These are phyloP conservation scores for Calcarisporium arbuscula DNA, from an alignment of 2,329 filamentous ascomycete species.

Conservation along the genomic window DNA sequence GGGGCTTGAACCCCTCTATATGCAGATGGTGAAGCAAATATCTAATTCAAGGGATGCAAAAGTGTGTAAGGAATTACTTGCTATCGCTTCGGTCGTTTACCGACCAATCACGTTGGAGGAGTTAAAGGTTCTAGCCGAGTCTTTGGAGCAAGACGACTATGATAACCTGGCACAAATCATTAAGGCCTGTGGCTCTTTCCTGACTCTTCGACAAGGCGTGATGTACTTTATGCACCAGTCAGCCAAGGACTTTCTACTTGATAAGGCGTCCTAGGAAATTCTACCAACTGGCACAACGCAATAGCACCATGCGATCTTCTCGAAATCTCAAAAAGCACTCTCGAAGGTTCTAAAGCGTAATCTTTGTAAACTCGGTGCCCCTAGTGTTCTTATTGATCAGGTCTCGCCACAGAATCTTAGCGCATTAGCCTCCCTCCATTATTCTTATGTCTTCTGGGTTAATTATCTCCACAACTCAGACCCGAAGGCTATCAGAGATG, in stretches of 20 bases:
- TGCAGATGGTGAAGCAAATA: slow-evolving; percentile 29
- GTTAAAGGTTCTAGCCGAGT: slow-evolving; percentile 16
- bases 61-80: slow-evolving; percentile 26
- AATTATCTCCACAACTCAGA: slow-evolving; percentile 10
- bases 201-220: slow-evolving; percentile 22
- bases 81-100: slow-evolving; percentile 19
- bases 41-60: slow-evolving; percentile 16
- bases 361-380: slow-evolving; percentile 23
- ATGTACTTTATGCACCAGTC: slow-evolving; percentile 37
- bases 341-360: slow-evolving; percentile 23
- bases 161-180: slow-evolving; percentile 20
- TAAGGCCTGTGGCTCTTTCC: slow-evolving; percentile 30
- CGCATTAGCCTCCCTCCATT: slow-evolving; percentile 10
- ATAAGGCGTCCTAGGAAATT: slow-evolving; percentile 18
- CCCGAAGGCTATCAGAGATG: slow-evolving; percentile 4
- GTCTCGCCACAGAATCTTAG: slow-evolving; percentile 9
- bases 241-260: slow-evolving; percentile 34
- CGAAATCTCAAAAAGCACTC: slow-evolving; percentile 25
- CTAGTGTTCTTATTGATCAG: slow-evolving; percentile 8
- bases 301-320: slow-evolving; percentile 25
- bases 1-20: slow-evolving; percentile 28
- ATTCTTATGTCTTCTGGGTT: slow-evolving; percentile 15
- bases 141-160: slow-evolving; percentile 26
- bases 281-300: slow-evolving; percentile 19
- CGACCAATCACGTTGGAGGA: slow-evolving; percentile 29